phyloP scores from a whole-genome alignment of 768 basidiomycete genomes.

The Suillus occidentalis region DNA sequence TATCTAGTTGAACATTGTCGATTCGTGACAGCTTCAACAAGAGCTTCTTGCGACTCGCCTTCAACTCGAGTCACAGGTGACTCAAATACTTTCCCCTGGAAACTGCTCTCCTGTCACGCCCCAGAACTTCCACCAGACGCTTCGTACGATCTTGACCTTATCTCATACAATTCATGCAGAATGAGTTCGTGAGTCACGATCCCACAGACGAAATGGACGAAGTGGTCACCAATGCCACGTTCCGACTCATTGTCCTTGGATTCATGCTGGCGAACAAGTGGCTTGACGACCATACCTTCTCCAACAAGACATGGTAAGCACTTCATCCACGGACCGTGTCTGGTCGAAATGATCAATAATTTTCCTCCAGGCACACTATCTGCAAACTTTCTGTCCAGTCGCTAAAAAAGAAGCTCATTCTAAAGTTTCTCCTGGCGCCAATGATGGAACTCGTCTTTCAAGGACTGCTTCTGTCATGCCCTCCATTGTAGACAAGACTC shows the following conservation, averaged over 20 bases:
- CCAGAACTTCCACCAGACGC: slow-evolving; percentile 66
- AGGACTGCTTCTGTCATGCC: slow-evolving; percentile 61
- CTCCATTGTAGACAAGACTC: slow-evolving; percentile 67
- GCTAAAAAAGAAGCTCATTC: slow-evolving; percentile 61
- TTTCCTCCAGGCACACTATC: slow-evolving; percentile 65
- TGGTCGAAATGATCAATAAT: slow-evolving; percentile 8
- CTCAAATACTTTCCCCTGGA: slow-evolving; percentile 85
- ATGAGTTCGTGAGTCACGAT: slow-evolving; percentile 94
- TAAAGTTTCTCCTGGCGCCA: slow-evolving; percentile 43
- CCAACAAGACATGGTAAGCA: slow-evolving; percentile 83
- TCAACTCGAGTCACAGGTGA: slow-evolving; percentile 77
- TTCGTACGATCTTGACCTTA: too few relatives aligned
- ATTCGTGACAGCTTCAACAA: slow-evolving; percentile 69
- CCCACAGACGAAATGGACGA: slow-evolving; percentile 84
- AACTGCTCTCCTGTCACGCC: slow-evolving; percentile 67
- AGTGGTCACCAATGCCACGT: slow-evolving; percentile 76
- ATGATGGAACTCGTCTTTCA: slow-evolving; percentile 50
- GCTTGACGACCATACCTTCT: slow-evolving; percentile 87
- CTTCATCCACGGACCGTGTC: slow-evolving; percentile 22
- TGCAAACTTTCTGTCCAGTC: slow-evolving; percentile 70
- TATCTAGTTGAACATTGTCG: neutral
- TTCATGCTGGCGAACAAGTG: slow-evolving; percentile 89
- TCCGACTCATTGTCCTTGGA: slow-evolving; percentile 74
- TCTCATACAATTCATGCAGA: slow-evolving; percentile 99
- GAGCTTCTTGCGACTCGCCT: slow-evolving; percentile 78